phyloP scores from a whole-genome alignment of 192 early-diverging fungal species.

The Mortierella claussenii region DNA sequence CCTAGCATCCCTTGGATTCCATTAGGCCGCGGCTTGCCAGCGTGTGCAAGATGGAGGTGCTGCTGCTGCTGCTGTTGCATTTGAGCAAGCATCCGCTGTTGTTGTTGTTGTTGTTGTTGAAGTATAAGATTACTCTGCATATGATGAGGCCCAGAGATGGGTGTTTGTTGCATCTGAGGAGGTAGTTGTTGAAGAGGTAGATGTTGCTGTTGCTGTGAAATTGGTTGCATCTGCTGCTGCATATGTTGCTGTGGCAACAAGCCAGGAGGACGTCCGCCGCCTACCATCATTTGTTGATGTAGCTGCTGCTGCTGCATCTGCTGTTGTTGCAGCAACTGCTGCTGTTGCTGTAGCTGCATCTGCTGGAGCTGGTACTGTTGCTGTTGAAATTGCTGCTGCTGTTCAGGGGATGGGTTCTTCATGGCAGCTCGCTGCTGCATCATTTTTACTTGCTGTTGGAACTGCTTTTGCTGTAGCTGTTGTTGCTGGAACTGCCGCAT shows the following conservation, averaged over 20 bases:
- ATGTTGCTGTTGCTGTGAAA: neutral
- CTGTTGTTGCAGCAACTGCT: conserved; percentile 14
- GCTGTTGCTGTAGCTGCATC: conserved; percentile 20
- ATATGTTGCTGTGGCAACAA: neutral
- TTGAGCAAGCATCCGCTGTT: neutral
- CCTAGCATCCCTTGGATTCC: conserved; percentile 8
- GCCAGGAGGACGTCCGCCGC: conserved; percentile 8
- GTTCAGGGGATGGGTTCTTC: conserved; percentile 12
- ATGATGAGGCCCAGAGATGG: conserved; percentile 11
- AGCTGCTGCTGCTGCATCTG: conserved; percentile 27
- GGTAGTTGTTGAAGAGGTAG: neutral
- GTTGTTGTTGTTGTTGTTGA: conserved; percentile 22
- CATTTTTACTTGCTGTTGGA: conserved; percentile 19
- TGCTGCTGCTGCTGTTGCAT: conserved; percentile 2
- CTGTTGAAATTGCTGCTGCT: conserved; percentile 24
- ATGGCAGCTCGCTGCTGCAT: conserved; percentile 4
- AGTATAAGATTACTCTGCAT: conserved; percentile 32
- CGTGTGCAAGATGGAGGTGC: conserved; percentile 18
- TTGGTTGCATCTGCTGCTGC: neutral
- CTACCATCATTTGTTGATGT: conserved; percentile 33
- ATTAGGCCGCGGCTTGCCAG: conserved; percentile 11
- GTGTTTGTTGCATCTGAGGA: conserved; percentile 12
- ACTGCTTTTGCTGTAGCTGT: conserved; percentile 15
- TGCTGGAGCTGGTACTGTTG: conserved; percentile 21
- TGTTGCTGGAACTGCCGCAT: neutral